Conservation (phyloP, 169 alveolate genomes). For the Eimeria tenella region DNA sequence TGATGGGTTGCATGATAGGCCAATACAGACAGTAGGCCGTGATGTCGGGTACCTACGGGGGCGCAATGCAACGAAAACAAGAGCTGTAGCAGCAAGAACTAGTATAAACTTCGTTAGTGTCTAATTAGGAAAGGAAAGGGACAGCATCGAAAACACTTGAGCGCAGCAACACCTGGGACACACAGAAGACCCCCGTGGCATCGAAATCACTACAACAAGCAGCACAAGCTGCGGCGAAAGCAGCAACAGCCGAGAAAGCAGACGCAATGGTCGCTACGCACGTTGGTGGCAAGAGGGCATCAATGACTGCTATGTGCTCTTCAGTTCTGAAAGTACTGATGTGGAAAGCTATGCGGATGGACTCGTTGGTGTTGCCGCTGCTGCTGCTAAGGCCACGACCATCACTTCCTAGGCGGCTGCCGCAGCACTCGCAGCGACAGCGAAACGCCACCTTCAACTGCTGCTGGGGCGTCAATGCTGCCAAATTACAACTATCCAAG, state of each 20-base stretch:
- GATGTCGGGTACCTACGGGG: background rate
- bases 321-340: slow-evolving; percentile 35
- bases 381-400: slow-evolving; percentile 50
- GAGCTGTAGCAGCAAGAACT: background rate
- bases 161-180: slow-evolving; percentile 3
- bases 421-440: slow-evolving; percentile 66
- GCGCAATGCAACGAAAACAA: background rate
- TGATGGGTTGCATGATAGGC: slow-evolving; percentile 8
- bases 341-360: slow-evolving; percentile 32
- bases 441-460: slow-evolving; percentile 5
- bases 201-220: background rate
- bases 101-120: no score
- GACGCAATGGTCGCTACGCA: slow-evolving; percentile 24
- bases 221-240: background rate
- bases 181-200: background rate
- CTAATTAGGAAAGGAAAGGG: background rate
- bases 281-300: slow-evolving; percentile 62
- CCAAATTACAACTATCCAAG: background rate
- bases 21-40: slow-evolving; percentile 18
- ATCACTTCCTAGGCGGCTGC: slow-evolving; percentile 38
- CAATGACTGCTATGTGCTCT: slow-evolving; percentile 49
- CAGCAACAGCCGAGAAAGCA: slow-evolving; percentile 1
- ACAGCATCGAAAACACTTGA: background rate
- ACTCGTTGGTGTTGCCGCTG: slow-evolving; percentile 31
- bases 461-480: slow-evolving; percentile 1